Base-by-base conservation (phyloP, 2,329 filamentous ascomycete genomes). In the Exophiala oligosperma region DNA sequence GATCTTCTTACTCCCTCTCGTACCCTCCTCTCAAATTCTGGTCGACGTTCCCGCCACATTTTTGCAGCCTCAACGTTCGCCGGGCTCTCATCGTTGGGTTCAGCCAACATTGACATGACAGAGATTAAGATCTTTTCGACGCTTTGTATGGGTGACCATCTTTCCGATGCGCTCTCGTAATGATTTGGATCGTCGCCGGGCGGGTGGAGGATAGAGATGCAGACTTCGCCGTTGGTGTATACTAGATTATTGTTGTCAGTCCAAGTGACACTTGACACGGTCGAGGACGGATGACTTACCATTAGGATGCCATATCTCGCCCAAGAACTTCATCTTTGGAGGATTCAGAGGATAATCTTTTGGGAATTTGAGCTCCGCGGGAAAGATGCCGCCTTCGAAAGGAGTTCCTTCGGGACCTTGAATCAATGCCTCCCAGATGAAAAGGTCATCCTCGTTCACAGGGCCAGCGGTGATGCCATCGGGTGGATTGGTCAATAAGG, bases 121-220 rank as follows among this genome's bases (percentile, higher is more conserved):
- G 87, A 92, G 57, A 97, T 92, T 66, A 97, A 81, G 67, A 97
- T 97, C 81, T 97, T 97, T 78, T 97, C 94, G 66, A 97, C 93
- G 59, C 89, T 94, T 78, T 97, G 94, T 63, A 97, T 96, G 11
- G 93, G 93, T 28, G 89, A 93, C 93, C 93, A 97, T 63, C 93
- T 87, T 79, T 97, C 94, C 1, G 89, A 92, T 6, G 94, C 93
- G 68, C 93, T 90, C 76, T 97, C 93, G 82, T 97, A 97, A 79
- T 96, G 92, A 78, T 97, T 97, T 54, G 94, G 94, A 75, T 97
- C 93, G 77, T 97, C 93, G 69, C 94, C 93, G 2, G 93, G 93
- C 2, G 93, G 89, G 75, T 97, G 93, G 1, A 97, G 86, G 77
- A 97, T 97, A n/a, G 91, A 96, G 70, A 97, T 97, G 79, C 93